Percentiles rank a stretch among this genome's conserved stretches.
phyloP scores from a whole-genome alignment of 306 rosid species.

The Rosa multiflora region DNA sequence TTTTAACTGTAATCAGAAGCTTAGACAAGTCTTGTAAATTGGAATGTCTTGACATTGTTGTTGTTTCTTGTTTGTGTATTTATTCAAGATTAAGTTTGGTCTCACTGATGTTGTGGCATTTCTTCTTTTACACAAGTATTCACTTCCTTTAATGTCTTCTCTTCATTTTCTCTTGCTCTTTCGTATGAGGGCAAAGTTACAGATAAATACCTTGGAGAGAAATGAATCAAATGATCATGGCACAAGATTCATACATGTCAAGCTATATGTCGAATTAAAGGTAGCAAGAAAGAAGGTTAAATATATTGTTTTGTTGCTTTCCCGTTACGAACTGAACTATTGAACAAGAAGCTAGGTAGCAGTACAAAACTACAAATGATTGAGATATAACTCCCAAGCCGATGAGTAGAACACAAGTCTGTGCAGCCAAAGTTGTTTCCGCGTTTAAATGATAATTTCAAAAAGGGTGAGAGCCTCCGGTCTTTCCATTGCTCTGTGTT shows the following conservation, averaged over 20 bases:
- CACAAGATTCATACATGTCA: neutral
- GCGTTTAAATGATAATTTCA: no score
- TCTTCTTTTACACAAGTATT: neutral
- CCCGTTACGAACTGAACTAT: neutral
- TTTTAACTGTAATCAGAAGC: slow-evolving; percentile 38
- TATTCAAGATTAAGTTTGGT: neutral
- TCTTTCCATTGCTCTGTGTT: no score
- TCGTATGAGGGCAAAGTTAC: neutral
- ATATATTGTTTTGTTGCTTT: neutral
- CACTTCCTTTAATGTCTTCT: neutral
- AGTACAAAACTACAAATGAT: no score
- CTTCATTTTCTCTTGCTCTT: neutral
- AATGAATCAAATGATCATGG: neutral
- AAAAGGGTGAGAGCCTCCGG: no score
- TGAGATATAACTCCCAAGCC: no score
- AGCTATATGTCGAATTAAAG: neutral
- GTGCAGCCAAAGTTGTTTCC: neutral
- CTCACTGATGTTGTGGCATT: neutral
- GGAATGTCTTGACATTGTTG: slow-evolving; percentile 19
- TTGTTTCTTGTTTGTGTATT: slow-evolving; percentile 11
- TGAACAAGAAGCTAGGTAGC: no score
- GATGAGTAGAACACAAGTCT: neutral
- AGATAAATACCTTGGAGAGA: neutral
- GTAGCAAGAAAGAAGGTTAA: neutral
- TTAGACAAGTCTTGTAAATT: slow-evolving; percentile 45